A percentile compares a stretch with the other conserved stretches of the same genome.
These are phyloP conservation scores for Kodamaea fukazawae DNA, from an alignment of 805 yeast species.

Conservation along the genomic window DNA sequence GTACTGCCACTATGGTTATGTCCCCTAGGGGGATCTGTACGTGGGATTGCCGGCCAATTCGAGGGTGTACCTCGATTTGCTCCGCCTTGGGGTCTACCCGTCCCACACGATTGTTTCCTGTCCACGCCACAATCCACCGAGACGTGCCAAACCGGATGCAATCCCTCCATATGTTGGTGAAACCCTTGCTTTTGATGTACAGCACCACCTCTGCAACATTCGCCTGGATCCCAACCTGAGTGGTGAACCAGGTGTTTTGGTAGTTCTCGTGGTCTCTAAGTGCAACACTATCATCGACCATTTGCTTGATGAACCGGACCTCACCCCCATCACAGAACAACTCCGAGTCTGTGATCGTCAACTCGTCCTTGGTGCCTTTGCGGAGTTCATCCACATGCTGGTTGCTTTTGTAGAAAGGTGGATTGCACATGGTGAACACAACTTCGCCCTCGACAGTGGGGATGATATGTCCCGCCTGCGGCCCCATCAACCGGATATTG, in stretches of 20 bases:
- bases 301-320: conserved; percentile 12
- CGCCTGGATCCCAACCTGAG: conserved; percentile 17
- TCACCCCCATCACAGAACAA: conserved; percentile 19
- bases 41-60: too few species aligned
- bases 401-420: conserved; percentile 18
- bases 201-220: conserved; percentile 10
- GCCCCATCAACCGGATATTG: background rate
- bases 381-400: conserved; percentile 8
- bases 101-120: conserved; percentile 1
- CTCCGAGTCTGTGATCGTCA: conserved; percentile 12
- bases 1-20: background rate
- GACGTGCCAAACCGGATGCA: conserved; percentile 14
- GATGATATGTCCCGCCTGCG: background rate
- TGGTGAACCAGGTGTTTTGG: conserved; percentile 17
- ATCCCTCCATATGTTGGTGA: conserved; percentile 3
- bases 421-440: conserved; percentile 19
- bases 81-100: too few species aligned
- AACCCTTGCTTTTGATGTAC: conserved; percentile 2
- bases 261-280: conserved; percentile 1
- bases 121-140: conserved; percentile 22
- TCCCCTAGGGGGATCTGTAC: too few species aligned
- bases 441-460: conserved; percentile 5
- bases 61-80: too few species aligned
- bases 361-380: conserved; percentile 6
- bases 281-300: conserved; percentile 13